Conservation (phyloP, 352 stramenopile genomes). For the Aphanomyces cochlioides region DNA sequence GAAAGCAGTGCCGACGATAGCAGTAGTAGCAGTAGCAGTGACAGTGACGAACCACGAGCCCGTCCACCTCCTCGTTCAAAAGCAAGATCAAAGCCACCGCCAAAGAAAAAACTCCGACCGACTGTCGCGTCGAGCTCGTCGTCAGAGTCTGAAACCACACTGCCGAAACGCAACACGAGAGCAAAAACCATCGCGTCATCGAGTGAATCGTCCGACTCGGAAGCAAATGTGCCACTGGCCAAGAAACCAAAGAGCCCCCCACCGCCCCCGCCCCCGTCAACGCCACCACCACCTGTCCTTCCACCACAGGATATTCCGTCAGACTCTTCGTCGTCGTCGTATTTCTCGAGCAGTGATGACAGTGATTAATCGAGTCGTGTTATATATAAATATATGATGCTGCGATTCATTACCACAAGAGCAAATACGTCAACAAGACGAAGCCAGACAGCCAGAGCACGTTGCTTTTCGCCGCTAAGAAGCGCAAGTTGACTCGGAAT, state of each 20-base stretch:
- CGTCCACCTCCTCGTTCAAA: background rate
- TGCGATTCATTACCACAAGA: slow-evolving; percentile 50
- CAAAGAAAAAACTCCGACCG: background rate
- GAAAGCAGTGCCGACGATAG: slow-evolving; percentile 28
- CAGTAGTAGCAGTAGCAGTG: slow-evolving; percentile 19
- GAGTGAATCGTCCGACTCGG: slow-evolving; percentile 30
- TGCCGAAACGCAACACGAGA: background rate
- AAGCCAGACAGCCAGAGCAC: slow-evolving; percentile 58
- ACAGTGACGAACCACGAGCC: slow-evolving; percentile 1
- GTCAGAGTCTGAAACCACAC: background rate
- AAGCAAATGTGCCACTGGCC: background rate
- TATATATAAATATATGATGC: background rate
- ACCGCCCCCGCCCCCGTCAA: background rate
- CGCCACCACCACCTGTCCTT: slow-evolving; percentile 21
- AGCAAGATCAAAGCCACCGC: background rate
- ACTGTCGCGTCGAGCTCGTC: background rate
- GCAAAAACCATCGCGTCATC: slow-evolving; percentile 25
- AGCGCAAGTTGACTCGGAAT: slow-evolving; percentile 86
- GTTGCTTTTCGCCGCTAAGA: slow-evolving; percentile 84
- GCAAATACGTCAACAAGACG: slow-evolving; percentile 57
- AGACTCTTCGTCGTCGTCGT: slow-evolving; percentile 64
- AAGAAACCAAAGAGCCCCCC: slow-evolving; percentile 15
- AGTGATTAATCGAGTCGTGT: slow-evolving; percentile 11
- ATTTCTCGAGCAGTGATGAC: slow-evolving; percentile 56
- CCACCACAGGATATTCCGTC: slow-evolving; percentile 26